phyloP scores from a whole-genome alignment of 768 basidiomycete species.

The Termitomyces sp. region DNA sequence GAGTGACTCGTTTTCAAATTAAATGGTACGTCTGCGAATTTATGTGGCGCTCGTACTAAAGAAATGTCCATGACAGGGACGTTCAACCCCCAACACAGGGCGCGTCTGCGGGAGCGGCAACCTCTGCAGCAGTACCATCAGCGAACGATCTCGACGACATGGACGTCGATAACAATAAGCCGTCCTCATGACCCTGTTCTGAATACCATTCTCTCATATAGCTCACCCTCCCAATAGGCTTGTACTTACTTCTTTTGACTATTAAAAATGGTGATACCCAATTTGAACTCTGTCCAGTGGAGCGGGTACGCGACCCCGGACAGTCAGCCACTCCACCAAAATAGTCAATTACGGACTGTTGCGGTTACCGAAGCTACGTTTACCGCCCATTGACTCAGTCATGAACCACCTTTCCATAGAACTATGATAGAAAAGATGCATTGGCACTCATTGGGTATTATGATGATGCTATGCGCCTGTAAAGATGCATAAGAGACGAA shows the following conservation, averaged over 20 bases:
- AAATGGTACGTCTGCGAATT: conserved; percentile 56
- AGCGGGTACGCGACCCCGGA: background rate
- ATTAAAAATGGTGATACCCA: background rate
- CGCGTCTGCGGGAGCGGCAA: conserved; percentile 54
- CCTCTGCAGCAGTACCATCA: conserved; percentile 69
- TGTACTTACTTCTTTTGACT: background rate
- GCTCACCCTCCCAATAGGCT: background rate
- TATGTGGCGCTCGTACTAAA: background rate
- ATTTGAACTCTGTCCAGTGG: background rate
- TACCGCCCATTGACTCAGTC: background rate
- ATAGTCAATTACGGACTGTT: background rate
- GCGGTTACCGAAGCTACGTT: background rate
- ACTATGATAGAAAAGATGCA: background rate
- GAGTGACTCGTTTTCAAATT: conserved; percentile 91
- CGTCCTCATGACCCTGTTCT: conserved; percentile 16
- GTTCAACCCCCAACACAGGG: conserved; percentile 44
- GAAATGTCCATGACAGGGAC: conserved; percentile 42
- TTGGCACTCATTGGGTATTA: background rate
- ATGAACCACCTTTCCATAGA: background rate
- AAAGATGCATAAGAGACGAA: background rate
- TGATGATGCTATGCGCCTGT: background rate
- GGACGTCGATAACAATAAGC: conserved; percentile 21
- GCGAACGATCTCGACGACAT: conserved; percentile 57
- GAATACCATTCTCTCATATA: background rate
- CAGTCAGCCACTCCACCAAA: background rate